phyloP scores from a whole-genome alignment of 306 rosid species.

The Fagus crenata region DNA sequence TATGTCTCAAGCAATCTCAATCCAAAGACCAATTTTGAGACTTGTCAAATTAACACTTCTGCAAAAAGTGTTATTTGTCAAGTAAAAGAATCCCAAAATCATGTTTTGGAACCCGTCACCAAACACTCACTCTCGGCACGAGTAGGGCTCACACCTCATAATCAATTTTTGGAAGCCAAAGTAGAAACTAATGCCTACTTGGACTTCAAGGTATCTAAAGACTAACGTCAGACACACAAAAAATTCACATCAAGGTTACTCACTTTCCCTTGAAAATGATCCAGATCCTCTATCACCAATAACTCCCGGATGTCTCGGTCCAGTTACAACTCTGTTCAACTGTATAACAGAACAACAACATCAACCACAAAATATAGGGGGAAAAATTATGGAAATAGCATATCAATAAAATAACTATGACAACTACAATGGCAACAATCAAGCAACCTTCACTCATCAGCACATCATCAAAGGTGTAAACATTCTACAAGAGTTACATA shows the following conservation, averaged over 20 bases:
- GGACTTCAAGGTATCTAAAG: neutral
- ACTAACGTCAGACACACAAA: neutral
- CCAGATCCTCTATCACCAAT: constrained; percentile 94
- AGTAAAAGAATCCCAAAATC: neutral
- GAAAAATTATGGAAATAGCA: neutral
- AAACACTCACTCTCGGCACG: too few relatives aligned
- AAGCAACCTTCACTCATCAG: neutral
- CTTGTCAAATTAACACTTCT: constrained; percentile 1
- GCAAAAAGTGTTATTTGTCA: neutral
- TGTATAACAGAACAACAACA: constrained; percentile 34
- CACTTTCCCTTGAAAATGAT: constrained; percentile 84
- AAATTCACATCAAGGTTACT: constrained; percentile 30
- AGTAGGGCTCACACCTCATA: too few relatives aligned
- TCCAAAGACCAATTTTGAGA: neutral
- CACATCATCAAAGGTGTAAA: neutral
- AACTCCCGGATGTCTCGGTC: constrained; percentile 87
- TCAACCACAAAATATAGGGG: constrained; percentile 6
- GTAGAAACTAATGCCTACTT: too few relatives aligned
- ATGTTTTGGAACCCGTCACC: neutral
- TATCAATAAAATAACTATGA: neutral
- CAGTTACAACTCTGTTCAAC: constrained; percentile 93
- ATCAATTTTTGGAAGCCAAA: too few relatives aligned
- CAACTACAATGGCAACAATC: neutral
- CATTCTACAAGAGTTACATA: neutral
- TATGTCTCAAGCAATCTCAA: neutral